Evolutionary conservation across 2,329 filamentous ascomycete species (phyloP).

Genomic region (Botrytis pseudocinerea): DNA sequence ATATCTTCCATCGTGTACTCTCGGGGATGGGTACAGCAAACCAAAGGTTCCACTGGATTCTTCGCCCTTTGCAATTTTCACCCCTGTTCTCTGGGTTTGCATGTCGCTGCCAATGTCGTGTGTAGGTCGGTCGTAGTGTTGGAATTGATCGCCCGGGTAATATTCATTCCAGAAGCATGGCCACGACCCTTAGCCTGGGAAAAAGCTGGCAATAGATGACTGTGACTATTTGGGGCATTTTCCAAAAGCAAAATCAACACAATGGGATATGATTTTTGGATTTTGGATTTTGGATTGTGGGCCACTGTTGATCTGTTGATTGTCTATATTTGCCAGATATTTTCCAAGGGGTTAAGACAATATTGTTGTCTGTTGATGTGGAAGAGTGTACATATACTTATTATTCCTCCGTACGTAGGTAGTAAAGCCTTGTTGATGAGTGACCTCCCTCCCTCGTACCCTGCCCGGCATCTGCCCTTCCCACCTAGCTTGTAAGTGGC

Average conservation of each 20-base stretch:
- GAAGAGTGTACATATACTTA: too few species aligned
- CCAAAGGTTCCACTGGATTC: neutral
- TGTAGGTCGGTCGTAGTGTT: neutral
- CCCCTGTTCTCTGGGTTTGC: neutral
- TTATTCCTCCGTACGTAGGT: too few species aligned
- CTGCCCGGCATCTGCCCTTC: neutral
- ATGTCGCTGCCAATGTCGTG: too few species aligned
- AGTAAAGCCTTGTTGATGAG: too few species aligned
- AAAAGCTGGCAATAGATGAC: neutral
- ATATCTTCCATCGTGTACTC: neutral
- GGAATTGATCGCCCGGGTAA: constrained; percentile 12
- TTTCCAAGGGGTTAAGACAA: neutral
- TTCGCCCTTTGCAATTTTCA: neutral
- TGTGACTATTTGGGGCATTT: neutral
- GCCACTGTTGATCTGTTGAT: neutral
- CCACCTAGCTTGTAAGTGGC: neutral
- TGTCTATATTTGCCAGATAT: neutral
- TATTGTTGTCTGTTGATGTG: neutral
- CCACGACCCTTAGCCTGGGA: neutral
- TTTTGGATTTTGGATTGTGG: neutral
- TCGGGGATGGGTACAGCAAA: neutral
- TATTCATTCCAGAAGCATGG: constrained; percentile 12
- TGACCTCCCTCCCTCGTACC: neutral
- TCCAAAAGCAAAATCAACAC: neutral
- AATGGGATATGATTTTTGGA: neutral